Conservation (phyloP, 2,329 filamentous ascomycete species). For the Calonectria naviculata region DNA sequence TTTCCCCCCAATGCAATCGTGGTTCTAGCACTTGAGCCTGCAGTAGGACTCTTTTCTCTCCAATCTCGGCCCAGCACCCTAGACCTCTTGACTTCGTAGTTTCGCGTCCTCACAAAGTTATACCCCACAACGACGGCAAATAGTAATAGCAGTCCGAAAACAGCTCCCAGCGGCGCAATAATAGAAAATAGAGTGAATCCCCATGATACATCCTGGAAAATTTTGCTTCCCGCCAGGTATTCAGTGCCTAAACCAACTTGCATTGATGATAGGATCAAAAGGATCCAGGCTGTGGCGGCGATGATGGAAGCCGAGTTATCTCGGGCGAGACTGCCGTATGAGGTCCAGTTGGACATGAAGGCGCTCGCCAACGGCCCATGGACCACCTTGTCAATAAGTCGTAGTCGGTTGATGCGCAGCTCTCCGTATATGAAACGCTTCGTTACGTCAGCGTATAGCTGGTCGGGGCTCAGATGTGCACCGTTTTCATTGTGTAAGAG, state of each 20-base stretch:
- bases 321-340: conserved; percentile 54
- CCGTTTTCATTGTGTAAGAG: not conserved
- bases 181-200: conserved; percentile 52
- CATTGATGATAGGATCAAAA: conserved; percentile 59
- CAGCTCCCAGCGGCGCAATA: conserved; percentile 1
- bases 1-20: not conserved
- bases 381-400: conserved; percentile 16
- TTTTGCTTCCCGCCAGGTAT: conserved; percentile 41
- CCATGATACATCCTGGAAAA: conserved; percentile 56
- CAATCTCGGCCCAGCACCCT: not conserved
- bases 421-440: conserved; percentile 26
- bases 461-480: not conserved
- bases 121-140: conserved; percentile 1
- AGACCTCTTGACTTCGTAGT: not conserved
- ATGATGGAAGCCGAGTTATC: conserved; percentile 56
- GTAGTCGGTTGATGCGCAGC: conserved; percentile 22
- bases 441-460: conserved; percentile 13
- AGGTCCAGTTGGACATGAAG: conserved; percentile 38
- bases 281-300: conserved; percentile 53
- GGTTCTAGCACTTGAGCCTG: not conserved
- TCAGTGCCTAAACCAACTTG: conserved; percentile 57
- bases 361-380: conserved; percentile 26
- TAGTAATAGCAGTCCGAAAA: not conserved
- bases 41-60: not conserved
- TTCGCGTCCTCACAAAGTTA: conserved; percentile 1